Conservation (phyloP, 2,329 filamentous ascomycete genomes). For the Verticillium albo-atrum region DNA sequence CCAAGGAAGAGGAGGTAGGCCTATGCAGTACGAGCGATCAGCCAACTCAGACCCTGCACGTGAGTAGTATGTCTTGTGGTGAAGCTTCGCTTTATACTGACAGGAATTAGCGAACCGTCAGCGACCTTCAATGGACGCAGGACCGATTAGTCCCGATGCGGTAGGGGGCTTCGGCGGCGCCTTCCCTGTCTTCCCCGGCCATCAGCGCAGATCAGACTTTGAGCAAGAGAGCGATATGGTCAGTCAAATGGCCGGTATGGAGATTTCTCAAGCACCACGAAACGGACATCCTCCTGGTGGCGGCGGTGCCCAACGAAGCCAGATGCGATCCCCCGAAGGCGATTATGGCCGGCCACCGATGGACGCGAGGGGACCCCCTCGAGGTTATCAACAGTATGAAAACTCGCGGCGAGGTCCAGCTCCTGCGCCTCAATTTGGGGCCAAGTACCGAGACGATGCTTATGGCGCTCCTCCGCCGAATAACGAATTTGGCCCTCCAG, state of each 20-base stretch:
- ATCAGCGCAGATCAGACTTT: slow-evolving; percentile 29
- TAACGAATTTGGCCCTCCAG: slow-evolving; percentile 44
- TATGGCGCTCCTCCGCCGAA: slow-evolving; percentile 26
- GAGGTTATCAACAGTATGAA: slow-evolving; percentile 28
- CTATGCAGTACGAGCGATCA: slow-evolving; percentile 32
- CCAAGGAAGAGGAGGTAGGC: slow-evolving; percentile 32
- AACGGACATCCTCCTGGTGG: slow-evolving; percentile 10
- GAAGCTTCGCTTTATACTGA: background rate
- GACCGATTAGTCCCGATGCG: slow-evolving; percentile 22
- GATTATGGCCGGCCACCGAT: slow-evolving; percentile 25
- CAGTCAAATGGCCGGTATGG: slow-evolving; percentile 36
- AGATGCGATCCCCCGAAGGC: slow-evolving; percentile 23
- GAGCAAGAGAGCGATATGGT: slow-evolving; percentile 36
- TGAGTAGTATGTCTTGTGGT: slow-evolving; percentile 19
- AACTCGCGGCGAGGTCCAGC: slow-evolving; percentile 18
- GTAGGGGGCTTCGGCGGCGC: slow-evolving; percentile 21
- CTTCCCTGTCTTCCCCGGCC: slow-evolving; percentile 39
- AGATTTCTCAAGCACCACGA: slow-evolving; percentile 25
- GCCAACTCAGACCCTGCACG: slow-evolving; percentile 35
- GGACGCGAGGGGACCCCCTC: slow-evolving; percentile 30
- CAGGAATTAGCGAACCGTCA: slow-evolving; percentile 19
- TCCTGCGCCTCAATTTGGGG: slow-evolving; percentile 25
- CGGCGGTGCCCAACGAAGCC: slow-evolving; percentile 19
- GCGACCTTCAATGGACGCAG: slow-evolving; percentile 23
- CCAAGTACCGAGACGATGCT: slow-evolving; percentile 31